Percentiles rank a stretch among this genome's conserved stretches.
phyloP scores from a whole-genome alignment of 768 basidiomycete species.

The Calocybe cyanea region DNA sequence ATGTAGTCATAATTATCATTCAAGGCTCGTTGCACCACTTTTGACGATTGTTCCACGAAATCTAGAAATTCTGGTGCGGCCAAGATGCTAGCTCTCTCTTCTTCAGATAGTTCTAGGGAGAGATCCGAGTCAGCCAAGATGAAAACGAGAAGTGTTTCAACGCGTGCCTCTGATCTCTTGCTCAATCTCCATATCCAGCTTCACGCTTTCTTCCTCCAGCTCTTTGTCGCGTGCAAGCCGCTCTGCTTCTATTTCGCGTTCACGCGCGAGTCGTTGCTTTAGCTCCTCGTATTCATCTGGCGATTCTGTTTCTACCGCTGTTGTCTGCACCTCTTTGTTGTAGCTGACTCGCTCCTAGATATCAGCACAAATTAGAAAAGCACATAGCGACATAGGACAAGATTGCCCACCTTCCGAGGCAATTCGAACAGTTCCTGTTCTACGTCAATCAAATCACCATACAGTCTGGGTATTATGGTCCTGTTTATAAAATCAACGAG shows the following conservation, averaged over 20 bases:
- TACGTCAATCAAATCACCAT: conserved; percentile 82
- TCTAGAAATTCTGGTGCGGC: conserved; percentile 89
- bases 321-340: conserved; percentile 84
- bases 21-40: conserved; percentile 91
- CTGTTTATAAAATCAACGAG: conserved; percentile 27
- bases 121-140: background rate
- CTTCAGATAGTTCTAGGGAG: conserved; percentile 73
- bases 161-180: conserved; percentile 74
- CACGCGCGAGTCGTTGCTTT: conserved; percentile 61
- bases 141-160: background rate
- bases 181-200: conserved; percentile 82
- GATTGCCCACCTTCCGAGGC: conserved; percentile 70
- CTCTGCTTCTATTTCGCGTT: conserved; percentile 70
- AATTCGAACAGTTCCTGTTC: conserved; percentile 90
- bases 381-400: background rate
- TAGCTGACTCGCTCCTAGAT: conserved; percentile 73
- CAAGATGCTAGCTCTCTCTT: conserved; percentile 78
- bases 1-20: conserved; percentile 97
- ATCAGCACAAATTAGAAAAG: conserved; percentile 1
- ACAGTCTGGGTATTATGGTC: conserved; percentile 57
- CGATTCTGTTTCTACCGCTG: conserved; percentile 54
- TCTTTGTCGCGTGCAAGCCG: conserved; percentile 68
- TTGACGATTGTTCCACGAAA: conserved; percentile 92
- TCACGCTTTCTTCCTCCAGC: conserved; percentile 77
- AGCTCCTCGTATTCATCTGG: conserved; percentile 61